Base-by-base conservation (phyloP, 2,329 filamentous ascomycete species). In the Chaetomium globosum region DNA sequence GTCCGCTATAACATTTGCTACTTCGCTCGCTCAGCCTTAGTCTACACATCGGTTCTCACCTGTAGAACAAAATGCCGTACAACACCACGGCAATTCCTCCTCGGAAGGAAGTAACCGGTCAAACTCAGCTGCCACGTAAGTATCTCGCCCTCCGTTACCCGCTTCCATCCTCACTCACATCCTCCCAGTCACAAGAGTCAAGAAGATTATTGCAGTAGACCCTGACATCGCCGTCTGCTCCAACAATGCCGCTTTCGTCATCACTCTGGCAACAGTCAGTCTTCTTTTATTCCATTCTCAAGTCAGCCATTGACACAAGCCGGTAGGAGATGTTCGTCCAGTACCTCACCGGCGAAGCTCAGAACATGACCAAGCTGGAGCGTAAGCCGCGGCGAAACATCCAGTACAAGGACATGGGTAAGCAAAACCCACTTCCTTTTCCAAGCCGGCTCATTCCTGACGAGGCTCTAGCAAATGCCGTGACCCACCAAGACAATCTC, bases 401-500 rank as follows among this genome's bases (percentile, higher is more conserved):
- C 68, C 95, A 98, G 77, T 99, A 99, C 81, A 92, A 92, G 75
- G 95, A 99, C 77, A 84, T 99, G 51, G 89, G 91, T 93, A 80
- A 65, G 83, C 12, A 6, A 12, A 1, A 74, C 26, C 23, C n/a
- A 39, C 19, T n/a, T 31, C 59, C 28, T 21, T 56, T 52, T 9
- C 26, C n/a, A 23, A 36, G 39, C 10, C 28, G 21, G n/a, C 21
- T 23, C 57, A 33, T 49, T n/a, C n/a, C 49, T 64, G 57, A 59
- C 53, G 1, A 33, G 61, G 16, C 60, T 13, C 26, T 63, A 93
- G 92, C 93, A 71, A 91, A 87, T 73, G 94, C 95, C 31, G 89
- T 98, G 63, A 86, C 90, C 8, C 90, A 92, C 75, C 88, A 93
- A 68, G 95, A 98, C 77, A 96, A 96, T 76, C 89, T 99, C 59